Percentiles rank a stretch among this genome's conserved stretches.
Evolutionary conservation across 805 yeast species (phyloP).

Genomic region (Candida easanensis): DNA sequence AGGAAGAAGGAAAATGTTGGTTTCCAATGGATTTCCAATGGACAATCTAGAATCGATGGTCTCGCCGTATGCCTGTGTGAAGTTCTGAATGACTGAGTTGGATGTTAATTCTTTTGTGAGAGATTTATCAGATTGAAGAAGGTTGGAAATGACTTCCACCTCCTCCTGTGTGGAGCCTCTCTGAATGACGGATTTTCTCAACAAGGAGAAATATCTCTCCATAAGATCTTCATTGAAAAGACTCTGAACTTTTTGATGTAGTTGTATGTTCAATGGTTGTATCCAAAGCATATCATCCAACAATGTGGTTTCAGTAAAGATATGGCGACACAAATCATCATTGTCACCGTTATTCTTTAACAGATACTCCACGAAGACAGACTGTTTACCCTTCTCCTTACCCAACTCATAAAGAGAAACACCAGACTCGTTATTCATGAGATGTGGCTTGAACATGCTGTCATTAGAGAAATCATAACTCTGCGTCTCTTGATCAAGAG

Average conservation of each 20-base stretch:
- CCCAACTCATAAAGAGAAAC: constrained; percentile 33
- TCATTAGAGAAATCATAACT: constrained; percentile 29
- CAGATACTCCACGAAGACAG: constrained; percentile 23
- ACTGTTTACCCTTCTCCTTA: constrained; percentile 15
- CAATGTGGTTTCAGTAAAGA: constrained; percentile 14
- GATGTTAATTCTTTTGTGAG: background rate
- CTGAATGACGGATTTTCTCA: constrained; percentile 5
- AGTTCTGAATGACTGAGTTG: background rate
- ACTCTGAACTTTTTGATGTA: constrained; percentile 7
- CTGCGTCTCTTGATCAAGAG: constrained; percentile 24
- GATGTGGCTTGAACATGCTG: constrained; percentile 26
- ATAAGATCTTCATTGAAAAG: constrained; percentile 8
- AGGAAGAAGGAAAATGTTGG: constrained; percentile 33
- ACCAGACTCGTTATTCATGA: constrained; percentile 35
- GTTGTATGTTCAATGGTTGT: background rate
- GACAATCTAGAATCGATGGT: constrained; percentile 37
- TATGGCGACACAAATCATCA: constrained; percentile 9
- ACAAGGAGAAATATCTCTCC: constrained; percentile 6
- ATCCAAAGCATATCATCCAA: constrained; percentile 16
- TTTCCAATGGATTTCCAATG: constrained; percentile 45
- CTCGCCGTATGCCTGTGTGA: constrained; percentile 29
- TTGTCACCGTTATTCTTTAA: constrained; percentile 16
- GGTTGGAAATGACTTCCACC: constrained; percentile 3
- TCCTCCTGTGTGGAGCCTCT: background rate
- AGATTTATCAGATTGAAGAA: constrained; percentile 18